Evolutionary conservation across 352 stramenopile species (phyloP).

Genomic region (Phytophthora pisi): DNA sequence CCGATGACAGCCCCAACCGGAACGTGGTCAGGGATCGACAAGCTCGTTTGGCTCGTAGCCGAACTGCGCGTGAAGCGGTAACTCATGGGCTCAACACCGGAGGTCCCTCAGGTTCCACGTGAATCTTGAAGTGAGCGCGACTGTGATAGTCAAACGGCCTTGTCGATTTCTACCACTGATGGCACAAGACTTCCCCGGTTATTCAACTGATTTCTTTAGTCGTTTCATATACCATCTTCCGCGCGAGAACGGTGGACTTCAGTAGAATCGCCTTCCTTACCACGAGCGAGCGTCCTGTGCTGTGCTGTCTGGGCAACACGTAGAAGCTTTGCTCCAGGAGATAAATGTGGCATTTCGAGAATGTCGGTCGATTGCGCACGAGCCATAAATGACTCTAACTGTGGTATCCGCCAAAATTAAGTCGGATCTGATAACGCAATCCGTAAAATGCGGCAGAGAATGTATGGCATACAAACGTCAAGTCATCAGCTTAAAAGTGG

Average conservation of each 20-base stretch:
- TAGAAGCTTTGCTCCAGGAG: slow-evolving; percentile 13
- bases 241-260: background rate
- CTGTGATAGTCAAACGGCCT: background rate
- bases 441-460: background rate
- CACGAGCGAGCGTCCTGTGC: background rate
- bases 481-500: slow-evolving; percentile 2
- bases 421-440: slow-evolving; percentile 2
- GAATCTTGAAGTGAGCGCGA: slow-evolving; percentile 15
- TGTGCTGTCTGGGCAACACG: background rate
- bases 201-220: background rate
- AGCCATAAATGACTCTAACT: background rate
- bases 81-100: slow-evolving; percentile 13
- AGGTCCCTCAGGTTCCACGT: background rate
- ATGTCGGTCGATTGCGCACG: slow-evolving; percentile 22
- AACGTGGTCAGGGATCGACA: slow-evolving; percentile 42
- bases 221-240: background rate
- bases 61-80: background rate
- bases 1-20: slow-evolving; percentile 51
- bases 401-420: slow-evolving; percentile 5
- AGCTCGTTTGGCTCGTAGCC: slow-evolving; percentile 11
- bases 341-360: slow-evolving; percentile 5
- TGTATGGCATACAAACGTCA: slow-evolving; percentile 6
- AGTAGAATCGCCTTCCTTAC: background rate
- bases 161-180: background rate
- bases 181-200: background rate